phyloP scores from a whole-genome alignment of 2,329 filamentous ascomycete genomes.

The Exophiala sideris region DNA sequence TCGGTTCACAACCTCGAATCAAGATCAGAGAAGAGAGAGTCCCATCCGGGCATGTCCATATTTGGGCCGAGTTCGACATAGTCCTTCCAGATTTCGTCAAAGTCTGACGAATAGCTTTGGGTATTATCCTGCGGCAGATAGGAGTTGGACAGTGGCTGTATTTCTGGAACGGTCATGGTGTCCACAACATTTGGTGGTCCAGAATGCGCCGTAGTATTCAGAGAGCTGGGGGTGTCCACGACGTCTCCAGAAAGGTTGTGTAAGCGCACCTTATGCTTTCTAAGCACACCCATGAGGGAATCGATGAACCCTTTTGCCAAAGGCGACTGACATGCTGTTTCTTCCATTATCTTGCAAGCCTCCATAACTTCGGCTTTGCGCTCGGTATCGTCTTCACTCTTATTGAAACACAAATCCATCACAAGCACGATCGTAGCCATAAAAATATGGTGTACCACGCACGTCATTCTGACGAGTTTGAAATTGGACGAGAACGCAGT shows the following conservation, averaged over 20 bases:
- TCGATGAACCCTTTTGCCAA: conserved; percentile 35
- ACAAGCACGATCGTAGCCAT: conserved; percentile 40
- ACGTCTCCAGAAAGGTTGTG: not conserved
- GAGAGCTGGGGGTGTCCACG: not conserved
- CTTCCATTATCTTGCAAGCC: conserved; percentile 38
- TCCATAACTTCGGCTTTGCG: conserved; percentile 37
- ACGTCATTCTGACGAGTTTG: conserved; percentile 31
- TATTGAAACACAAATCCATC: conserved; percentile 42
- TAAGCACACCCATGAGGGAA: conserved; percentile 38
- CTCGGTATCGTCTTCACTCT: conserved; percentile 36
- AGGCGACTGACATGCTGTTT: conserved; percentile 34
- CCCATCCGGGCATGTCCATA: conserved; percentile 24
- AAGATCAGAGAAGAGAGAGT: conserved; percentile 25
- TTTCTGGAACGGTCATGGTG: not conserved
- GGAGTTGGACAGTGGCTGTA: not conserved
- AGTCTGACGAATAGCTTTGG: conserved; percentile 18
- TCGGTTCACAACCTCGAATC: conserved; percentile 11
- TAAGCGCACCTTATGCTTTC: conserved; percentile 31
- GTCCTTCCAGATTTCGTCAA: conserved; percentile 26
- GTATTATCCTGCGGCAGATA: conserved; percentile 3
- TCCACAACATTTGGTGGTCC: not conserved
- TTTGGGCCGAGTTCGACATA: conserved; percentile 20
- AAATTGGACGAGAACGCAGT: conserved; percentile 19
- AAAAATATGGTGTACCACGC: conserved; percentile 39
- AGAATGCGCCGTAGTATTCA: not conserved